Conservation (phyloP, 2,329 filamentous ascomycete species). For the Cladosporium cucumerinum region DNA sequence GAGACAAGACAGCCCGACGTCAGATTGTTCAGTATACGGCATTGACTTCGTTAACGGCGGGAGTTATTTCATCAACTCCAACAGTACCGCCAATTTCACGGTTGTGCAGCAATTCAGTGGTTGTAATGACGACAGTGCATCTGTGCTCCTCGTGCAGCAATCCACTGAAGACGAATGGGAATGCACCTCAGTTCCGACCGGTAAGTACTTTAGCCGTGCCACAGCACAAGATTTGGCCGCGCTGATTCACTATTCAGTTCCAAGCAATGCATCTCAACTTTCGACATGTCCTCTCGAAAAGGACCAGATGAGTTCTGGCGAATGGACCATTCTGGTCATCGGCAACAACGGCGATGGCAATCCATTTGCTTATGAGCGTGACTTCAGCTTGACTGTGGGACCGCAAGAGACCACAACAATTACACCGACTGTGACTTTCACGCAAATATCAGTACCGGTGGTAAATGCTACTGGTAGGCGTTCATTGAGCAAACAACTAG, state of each 20-base stretch:
- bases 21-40: constrained; percentile 21
- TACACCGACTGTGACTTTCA: constrained; percentile 21
- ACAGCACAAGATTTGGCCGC: background rate
- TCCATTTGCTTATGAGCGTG: constrained; percentile 22
- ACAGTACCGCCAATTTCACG: constrained; percentile 20
- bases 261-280: constrained; percentile 17
- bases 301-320: constrained; percentile 22
- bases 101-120: constrained; percentile 24
- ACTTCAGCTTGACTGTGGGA: constrained; percentile 19
- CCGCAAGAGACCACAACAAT: constrained; percentile 20
- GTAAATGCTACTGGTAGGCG: constrained; percentile 8
- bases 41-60: constrained; percentile 25
- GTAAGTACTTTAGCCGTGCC: background rate
- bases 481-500: background rate
- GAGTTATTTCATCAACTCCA: constrained; percentile 25
- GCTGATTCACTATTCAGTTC: constrained; percentile 3
- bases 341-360: constrained; percentile 23
- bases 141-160: constrained; percentile 18
- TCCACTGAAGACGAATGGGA: constrained; percentile 18
- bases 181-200: constrained; percentile 15
- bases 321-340: constrained; percentile 20
- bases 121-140: constrained; percentile 20
- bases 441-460: constrained; percentile 18
- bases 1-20: constrained; percentile 16
- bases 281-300: constrained; percentile 23